Base-by-base conservation (phyloP, 1,284 basidiomycete genomes). In the Kwoniella shivajii region DNA sequence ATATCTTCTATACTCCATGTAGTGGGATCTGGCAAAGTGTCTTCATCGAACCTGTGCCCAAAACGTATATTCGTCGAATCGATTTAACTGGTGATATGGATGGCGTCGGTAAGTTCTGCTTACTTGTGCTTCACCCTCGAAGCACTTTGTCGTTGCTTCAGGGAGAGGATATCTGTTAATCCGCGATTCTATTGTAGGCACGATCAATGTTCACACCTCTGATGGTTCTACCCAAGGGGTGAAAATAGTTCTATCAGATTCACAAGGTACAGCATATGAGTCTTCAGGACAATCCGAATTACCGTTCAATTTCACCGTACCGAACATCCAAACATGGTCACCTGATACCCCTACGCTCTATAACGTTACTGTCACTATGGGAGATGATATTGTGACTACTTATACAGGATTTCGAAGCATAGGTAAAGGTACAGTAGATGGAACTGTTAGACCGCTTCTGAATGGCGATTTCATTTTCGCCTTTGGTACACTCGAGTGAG, bases 1-100 rank as follows among this genome's bases (percentile, higher is more conserved):
- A 65, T 56, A 65, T 65, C 49, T 62, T 63, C 56, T 65, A 65
- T 29, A 65, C 57, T 4, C 60, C 63, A 5, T 65, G 63, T 27
- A 53, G 57, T 14, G 63, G 63, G 30, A 65, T 65, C 37, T 65
- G 63, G 63, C 60, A 63, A 38, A 55, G 50, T 31, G 63, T 65
- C 6, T 65, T 59, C 52, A 54, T 65, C 31, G 63, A 65, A 50
- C 63, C 63, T 18, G 60, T 60, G 2, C 63, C 63, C 4, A 47
- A 43, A 37, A 42, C 36, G 6, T 52, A 62, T 29, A 56, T 65
- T 34, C 39, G 18, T 10, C 11, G 44, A 18, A 44, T 65, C 30
- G 60, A 65, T 44, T 33, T 65, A 4, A 39, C 53, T 9, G 60
- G 54, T 10, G 57, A 60, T 22, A 61, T 60, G 62, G 16, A 57